Base-by-base conservation (phyloP, 768 basidiomycete genomes). In the Pleurotus ostreatus region DNA sequence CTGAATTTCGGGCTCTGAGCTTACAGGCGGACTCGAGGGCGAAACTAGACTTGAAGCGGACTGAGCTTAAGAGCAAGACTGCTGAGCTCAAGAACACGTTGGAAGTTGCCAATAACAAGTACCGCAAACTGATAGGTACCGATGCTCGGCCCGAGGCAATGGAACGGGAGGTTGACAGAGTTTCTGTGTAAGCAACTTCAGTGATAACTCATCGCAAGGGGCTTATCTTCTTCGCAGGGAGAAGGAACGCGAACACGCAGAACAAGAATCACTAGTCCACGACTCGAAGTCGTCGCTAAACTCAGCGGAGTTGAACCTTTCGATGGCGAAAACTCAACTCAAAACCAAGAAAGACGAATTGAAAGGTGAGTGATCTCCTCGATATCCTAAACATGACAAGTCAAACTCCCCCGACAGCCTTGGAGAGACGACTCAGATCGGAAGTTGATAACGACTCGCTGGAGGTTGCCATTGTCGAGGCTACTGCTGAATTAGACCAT, bases 1-100 rank as follows among this genome's bases (percentile, higher is more conserved):
- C 69, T 0, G 95, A 97, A 59, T 76, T 94, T 41, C 77, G 82
- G 30, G 71, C 76, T 1, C 70, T 97, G 62, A 92, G 84, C 61
- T 63, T 82, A 45, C 94, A 98, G 66, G 87, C 91, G 0, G 89
- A 94, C 54, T 75, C 83, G 1, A 76, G 96, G 44, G 92, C 94
- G 2, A 87, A 83, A 62, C 68, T 98, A 52, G 83, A 88, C 40
- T 64, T 96, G 59, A 89, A 92, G 65, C 76, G 85, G 57, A 74
- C 74, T 1, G 91, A 94, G 60, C 67, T 85, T 44, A 82, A 78
- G 66, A 77, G 71, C 55, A 91, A 89, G 71, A 72, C 74, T 45
- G 73, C 73, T 13, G 90, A 94, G 40, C 76, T 94, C 12, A 74
- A 81, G 59, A 84, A 78, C 53, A 84, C 78, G 92, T 94, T 58